phyloP scores from a whole-genome alignment of 2,329 filamentous ascomycete genomes.

The Tolypocladium capitatum region DNA sequence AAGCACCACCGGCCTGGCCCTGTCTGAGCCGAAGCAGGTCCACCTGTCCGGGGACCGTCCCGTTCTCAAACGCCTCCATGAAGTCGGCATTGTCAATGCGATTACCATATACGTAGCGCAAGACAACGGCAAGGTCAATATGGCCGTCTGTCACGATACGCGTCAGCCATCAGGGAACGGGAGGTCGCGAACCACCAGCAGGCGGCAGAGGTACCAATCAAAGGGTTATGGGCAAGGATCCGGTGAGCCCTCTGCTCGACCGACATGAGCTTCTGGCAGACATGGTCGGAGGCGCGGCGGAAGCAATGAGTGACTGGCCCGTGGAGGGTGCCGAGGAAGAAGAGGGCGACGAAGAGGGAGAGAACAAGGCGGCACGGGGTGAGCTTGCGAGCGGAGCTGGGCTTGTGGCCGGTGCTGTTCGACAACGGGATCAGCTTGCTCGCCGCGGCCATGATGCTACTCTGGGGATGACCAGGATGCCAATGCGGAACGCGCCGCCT shows the following conservation, averaged over 20 bases:
- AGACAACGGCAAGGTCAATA: constrained; percentile 68
- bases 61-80: constrained; percentile 65
- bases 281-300: constrained; percentile 10
- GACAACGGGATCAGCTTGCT: too few relatives aligned
- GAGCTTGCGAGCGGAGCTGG: too few relatives aligned
- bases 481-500: too few relatives aligned
- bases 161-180: too few relatives aligned
- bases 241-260: constrained; percentile 31
- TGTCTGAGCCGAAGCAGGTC: constrained; percentile 63
- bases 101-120: constrained; percentile 57
- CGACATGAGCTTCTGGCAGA: constrained; percentile 15
- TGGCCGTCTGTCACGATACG: constrained; percentile 55
- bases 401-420: too few relatives aligned
- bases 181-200: too few relatives aligned
- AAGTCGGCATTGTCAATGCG: constrained; percentile 61
- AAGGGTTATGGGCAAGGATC: constrained; percentile 31
- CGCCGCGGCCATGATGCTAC: too few relatives aligned
- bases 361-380: constrained; percentile 11
- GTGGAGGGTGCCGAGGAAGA: constrained; percentile 14
- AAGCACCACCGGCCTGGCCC: constrained; percentile 70
- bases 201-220: constrained; percentile 39
- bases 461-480: too few relatives aligned
- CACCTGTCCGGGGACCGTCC: constrained; percentile 55
- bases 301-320: constrained; percentile 12
- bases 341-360: constrained; percentile 11